These are phyloP conservation scores for Lizonia empirigonia DNA, from an alignment of 2,329 filamentous ascomycete genomes.

Conservation along the genomic window DNA sequence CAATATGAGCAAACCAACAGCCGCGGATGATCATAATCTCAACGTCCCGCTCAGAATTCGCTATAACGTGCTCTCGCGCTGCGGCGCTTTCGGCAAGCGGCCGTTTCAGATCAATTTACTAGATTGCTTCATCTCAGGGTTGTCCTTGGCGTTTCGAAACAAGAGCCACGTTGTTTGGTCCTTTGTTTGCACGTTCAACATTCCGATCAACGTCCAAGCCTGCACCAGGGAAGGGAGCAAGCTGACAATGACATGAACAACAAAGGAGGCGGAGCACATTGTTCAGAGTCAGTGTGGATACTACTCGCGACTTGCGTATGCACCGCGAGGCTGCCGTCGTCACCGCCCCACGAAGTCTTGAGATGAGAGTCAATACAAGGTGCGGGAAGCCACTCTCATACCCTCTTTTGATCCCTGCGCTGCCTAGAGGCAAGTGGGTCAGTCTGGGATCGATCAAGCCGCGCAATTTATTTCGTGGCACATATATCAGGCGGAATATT, in stretches of 20 bases:
- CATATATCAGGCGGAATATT: conserved; percentile 9
- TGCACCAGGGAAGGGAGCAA: conserved; percentile 3
- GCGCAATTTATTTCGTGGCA: conserved; percentile 16
- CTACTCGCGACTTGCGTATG: conserved; percentile 1
- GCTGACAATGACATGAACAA: conserved; percentile 1
- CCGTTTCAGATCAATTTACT: conserved; percentile 7
- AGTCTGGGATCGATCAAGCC: conserved; percentile 2
- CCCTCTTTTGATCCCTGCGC: conserved; percentile 5
- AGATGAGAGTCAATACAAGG: conserved; percentile 2
- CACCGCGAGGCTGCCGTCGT: neutral
- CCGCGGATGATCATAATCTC: neutral
- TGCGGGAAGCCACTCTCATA: conserved; percentile 12
- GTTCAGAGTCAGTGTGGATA: neutral
- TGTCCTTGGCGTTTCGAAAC: conserved; percentile 13
- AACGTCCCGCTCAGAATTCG: neutral
- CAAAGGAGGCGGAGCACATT: neutral
- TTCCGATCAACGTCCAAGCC: conserved; percentile 7
- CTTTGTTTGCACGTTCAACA: neutral
- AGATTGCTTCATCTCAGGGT: conserved; percentile 12
- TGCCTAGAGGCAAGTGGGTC: conserved; percentile 8
- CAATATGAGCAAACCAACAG: conserved; percentile 1
- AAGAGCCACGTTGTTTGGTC: conserved; percentile 3
- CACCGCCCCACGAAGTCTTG: neutral
- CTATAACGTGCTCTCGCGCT: neutral
- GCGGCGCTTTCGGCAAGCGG: neutral